These are phyloP conservation scores for Pistacia integerrima DNA, from an alignment of 345 rosid species.

Conservation along the genomic window DNA sequence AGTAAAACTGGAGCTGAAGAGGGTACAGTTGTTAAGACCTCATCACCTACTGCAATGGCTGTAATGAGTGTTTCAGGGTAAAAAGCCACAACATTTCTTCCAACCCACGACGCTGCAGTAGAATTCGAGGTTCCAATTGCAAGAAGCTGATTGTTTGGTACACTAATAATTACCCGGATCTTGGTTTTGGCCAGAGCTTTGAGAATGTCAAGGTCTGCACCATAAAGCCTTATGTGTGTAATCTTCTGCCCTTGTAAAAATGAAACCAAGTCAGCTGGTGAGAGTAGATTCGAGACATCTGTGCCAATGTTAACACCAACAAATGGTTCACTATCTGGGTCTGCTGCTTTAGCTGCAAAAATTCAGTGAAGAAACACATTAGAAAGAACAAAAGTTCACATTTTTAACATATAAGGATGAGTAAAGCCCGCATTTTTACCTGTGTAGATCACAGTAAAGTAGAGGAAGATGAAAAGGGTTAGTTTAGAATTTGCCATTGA, in stretches of 20 bases:
- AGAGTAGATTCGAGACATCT: conserved; percentile 57
- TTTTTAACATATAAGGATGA: no score
- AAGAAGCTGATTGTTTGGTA: conserved; percentile 93
- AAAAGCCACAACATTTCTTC: conserved; percentile 72
- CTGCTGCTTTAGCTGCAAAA: conserved; percentile 35
- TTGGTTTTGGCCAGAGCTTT: conserved; percentile 80
- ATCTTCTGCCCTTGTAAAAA: conserved; percentile 75
- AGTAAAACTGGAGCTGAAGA: conserved; percentile 78
- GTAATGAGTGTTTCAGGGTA: conserved; percentile 79
- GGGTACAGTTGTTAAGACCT: conserved; percentile 87
- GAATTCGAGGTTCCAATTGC: conserved; percentile 89
- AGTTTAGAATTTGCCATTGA: conserved; percentile 65
- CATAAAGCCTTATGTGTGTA: conserved; percentile 75
- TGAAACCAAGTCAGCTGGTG: conserved; percentile 56
- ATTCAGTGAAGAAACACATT: neutral
- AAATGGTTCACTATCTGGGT: conserved; percentile 65
- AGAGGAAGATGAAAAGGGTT: conserved; percentile 36
- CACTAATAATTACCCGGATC: conserved; percentile 83
- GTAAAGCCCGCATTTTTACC: conserved; percentile 12
- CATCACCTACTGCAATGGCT: conserved; percentile 85
- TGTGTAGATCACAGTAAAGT: conserved; percentile 22
- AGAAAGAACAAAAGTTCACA: neutral
- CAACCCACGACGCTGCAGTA: conserved; percentile 90
- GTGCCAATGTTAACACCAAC: conserved; percentile 88
- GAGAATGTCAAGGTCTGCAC: conserved; percentile 79